Evolutionary conservation across 202 grass and related monocot species (phyloP).

Genomic region (Carex arenaria): DNA sequence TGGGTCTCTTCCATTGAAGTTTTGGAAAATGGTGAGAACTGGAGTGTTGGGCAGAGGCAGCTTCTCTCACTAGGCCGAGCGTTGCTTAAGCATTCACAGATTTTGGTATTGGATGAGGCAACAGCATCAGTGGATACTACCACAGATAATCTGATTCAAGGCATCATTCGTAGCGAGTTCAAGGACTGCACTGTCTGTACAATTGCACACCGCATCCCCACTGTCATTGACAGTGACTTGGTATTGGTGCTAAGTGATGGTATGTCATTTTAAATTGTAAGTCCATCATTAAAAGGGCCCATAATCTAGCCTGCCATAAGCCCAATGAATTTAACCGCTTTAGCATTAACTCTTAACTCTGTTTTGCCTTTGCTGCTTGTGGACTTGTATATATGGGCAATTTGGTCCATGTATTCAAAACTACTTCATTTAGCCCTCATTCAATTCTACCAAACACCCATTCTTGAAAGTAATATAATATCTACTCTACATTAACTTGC

Average conservation of each 20-base stretch:
- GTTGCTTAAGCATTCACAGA: slow-evolving; percentile 85
- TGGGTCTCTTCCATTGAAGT: slow-evolving; percentile 44
- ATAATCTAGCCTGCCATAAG: not conserved
- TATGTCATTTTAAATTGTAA: slow-evolving; percentile 23
- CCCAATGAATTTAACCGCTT: not conserved
- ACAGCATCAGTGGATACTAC: slow-evolving; percentile 97
- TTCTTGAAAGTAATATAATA: not conserved
- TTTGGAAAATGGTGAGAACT: slow-evolving; percentile 97
- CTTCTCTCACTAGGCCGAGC: slow-evolving; percentile 91
- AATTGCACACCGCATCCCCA: slow-evolving; percentile 96
- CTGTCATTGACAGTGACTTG: slow-evolving; percentile 96
- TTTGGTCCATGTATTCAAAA: not conserved
- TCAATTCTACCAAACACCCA: not conserved
- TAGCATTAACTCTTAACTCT: not conserved
- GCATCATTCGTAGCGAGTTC: slow-evolving; percentile 95
- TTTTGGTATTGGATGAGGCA: slow-evolving; percentile 95
- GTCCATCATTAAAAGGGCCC: not conserved
- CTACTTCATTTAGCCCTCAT: not conserved
- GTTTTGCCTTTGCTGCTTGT: not conserved
- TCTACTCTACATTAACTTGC: not conserved
- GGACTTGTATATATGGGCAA: not conserved
- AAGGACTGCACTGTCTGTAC: slow-evolving; percentile 92
- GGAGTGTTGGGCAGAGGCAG: slow-evolving; percentile 96
- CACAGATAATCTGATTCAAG: slow-evolving; percentile 97
- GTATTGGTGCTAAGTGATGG: slow-evolving; percentile 92